phyloP scores from a whole-genome alignment of 768 basidiomycete genomes.

The Boletus edulis region DNA sequence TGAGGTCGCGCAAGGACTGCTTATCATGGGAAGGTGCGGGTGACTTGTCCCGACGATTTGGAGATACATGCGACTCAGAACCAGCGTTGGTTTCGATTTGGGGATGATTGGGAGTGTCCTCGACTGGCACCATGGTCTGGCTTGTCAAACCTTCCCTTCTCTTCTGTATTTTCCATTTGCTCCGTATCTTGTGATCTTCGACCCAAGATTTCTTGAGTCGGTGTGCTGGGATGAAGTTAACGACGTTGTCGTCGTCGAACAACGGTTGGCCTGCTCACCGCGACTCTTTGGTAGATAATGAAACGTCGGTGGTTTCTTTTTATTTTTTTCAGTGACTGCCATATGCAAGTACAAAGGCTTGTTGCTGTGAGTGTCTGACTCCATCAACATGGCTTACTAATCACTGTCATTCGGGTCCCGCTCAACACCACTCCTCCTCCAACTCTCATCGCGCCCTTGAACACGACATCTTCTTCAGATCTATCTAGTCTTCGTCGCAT shows the following conservation, averaged over 20 bases:
- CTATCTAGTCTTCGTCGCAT: conserved; percentile 65
- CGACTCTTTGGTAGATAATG: conserved; percentile 59
- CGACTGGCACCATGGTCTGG: conserved; percentile 1
- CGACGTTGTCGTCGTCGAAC: neutral
- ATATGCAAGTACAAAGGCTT: neutral
- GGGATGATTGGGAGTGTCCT: neutral
- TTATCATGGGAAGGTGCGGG: conserved; percentile 7
- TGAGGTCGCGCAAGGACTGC: conserved; percentile 55
- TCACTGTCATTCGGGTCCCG: conserved; percentile 8
- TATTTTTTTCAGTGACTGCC: conserved; percentile 12
- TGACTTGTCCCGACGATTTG: conserved; percentile 1
- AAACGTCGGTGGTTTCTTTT: conserved; percentile 67
- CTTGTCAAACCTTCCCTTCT: conserved; percentile 40
- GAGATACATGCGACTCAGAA: neutral
- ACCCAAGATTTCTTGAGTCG: conserved; percentile 82
- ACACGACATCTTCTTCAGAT: conserved; percentile 52
- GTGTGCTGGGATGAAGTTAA: conserved; percentile 50
- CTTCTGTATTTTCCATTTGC: conserved; percentile 75
- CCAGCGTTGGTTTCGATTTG: neutral
- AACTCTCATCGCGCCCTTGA: conserved; percentile 31
- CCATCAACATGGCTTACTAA: conserved; percentile 23
- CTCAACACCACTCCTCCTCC: conserved; percentile 14
- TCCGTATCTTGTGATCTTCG: conserved; percentile 70
- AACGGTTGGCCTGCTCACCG: conserved; percentile 44
- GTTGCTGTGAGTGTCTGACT: neutral